These are phyloP conservation scores for Chamaecrista fasciculata DNA, from an alignment of 306 rosid species.

Conservation along the genomic window DNA sequence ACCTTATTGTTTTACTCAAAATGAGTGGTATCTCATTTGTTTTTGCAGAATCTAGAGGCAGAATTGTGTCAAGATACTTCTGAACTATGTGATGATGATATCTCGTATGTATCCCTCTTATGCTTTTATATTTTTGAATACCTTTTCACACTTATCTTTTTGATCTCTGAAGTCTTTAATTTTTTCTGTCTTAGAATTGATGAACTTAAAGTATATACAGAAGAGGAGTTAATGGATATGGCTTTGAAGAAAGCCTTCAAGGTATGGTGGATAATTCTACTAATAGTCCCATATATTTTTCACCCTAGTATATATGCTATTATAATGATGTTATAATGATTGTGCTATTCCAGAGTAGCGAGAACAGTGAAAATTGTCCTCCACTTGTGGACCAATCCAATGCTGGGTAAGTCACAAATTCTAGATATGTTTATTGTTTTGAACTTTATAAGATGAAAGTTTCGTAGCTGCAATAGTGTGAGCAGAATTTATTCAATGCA, in stretches of 20 bases:
- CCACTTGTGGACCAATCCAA: slow-evolving; percentile 35
- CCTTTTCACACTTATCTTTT: not conserved
- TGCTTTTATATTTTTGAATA: not conserved
- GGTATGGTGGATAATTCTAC: slow-evolving; percentile 25
- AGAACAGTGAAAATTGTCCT: slow-evolving; percentile 31
- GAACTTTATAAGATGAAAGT: not conserved
- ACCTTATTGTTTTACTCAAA: not conserved
- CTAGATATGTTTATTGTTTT: not conserved
- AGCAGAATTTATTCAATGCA: not conserved
- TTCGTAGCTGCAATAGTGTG: not conserved
- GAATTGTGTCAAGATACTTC: slow-evolving; percentile 45
- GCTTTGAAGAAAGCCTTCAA: slow-evolving; percentile 63
- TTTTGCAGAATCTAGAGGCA: slow-evolving; percentile 52
- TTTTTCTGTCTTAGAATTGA: slow-evolving; percentile 50
- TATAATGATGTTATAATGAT: slow-evolving; percentile 1
- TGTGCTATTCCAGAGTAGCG: slow-evolving; percentile 29
- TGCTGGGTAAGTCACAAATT: slow-evolving; percentile 19
- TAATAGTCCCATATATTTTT: not conserved
- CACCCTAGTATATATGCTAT: not conserved
- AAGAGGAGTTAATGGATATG: slow-evolving; percentile 75
- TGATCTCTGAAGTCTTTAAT: not conserved
- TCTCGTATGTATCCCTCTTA: slow-evolving; percentile 45
- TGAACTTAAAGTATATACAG: slow-evolving; percentile 71
- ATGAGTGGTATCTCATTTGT: not conserved
- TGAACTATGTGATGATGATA: slow-evolving; percentile 40